Conservation (phyloP, 306 rosid species). For the Mucuna pruriens region DNA sequence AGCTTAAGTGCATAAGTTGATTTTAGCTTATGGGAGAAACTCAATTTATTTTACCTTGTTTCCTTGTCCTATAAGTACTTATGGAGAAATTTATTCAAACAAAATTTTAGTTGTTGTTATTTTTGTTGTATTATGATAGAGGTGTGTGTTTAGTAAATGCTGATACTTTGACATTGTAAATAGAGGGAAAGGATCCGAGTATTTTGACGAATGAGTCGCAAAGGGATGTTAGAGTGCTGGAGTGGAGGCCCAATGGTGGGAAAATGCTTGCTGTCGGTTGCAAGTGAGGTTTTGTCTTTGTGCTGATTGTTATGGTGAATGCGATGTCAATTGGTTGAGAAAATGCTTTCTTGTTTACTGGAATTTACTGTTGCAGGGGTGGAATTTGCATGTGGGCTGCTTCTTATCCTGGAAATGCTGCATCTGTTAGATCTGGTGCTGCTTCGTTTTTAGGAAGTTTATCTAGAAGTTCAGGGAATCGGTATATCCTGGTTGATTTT, state of each 20-base stretch:
- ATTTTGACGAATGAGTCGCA: conserved; percentile 74
- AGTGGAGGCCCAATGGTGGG: conserved; percentile 96
- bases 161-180: conserved; percentile 33
- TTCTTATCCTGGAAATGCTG: conserved; percentile 87
- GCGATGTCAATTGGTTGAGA: background rate
- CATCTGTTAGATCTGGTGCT: conserved; percentile 81
- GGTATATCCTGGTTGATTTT: conserved; percentile 82
- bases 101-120: background rate
- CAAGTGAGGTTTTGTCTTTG: conserved; percentile 70
- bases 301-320: conserved; percentile 30
- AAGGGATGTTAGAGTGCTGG: conserved; percentile 72
- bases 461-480: conserved; percentile 86
- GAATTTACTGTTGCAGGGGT: conserved; percentile 52
- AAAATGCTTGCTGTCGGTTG: conserved; percentile 79
- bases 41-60: background rate
- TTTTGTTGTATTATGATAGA: background rate
- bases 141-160: background rate
- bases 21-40: background rate
- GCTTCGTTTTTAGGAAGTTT: conserved; percentile 75
- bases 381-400: conserved; percentile 94
- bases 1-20: background rate
- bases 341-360: conserved; percentile 31
- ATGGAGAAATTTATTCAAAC: background rate
- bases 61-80: background rate
- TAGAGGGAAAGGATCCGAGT: conserved; percentile 89